Evolutionary conservation across 2,329 filamentous ascomycete genomes (phyloP), one percentile per base, ranked within the genome.

Genomic region (Stagonosporopsis chrysanthemi): DNA sequence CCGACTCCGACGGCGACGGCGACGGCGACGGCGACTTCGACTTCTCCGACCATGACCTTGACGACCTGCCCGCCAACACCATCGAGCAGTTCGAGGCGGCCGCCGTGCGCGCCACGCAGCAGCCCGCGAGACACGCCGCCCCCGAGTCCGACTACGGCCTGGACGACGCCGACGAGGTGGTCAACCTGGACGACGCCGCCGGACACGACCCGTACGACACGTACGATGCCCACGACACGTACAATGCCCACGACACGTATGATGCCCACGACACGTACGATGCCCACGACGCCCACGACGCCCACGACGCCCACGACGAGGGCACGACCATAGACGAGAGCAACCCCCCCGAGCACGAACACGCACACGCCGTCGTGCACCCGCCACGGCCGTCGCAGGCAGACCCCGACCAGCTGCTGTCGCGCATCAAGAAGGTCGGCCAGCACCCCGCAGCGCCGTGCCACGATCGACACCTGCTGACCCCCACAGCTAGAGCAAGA

Each of bases 11-110:
- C n/a, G n/a, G n/a, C n/a, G n/a, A n/a, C n/a, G n/a, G n/a, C n/a
- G n/a, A n/a, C n/a, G n/a, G n/a, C 52, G 62, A 72, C 60, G 77
- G 80, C 61, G 79, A 82, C 56, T 80, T 79, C 57, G 78, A 77
- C 68, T 78, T 75, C 49, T 68, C 69, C 61, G 79, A 80, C 71
- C 73, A 78, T 63, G 79, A 77, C 66, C 69, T 82, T 51, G 78
- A 80, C 63, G 72, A 74, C 59, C 72, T 83, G 42, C 78, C 80
- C 31, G 73, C 75, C 48, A 77, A 79, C 61, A 74, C 79, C 24
- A 72, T 83, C 33, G 71, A 76, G 35, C 73, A 80, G 54, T 75
- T 83, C 23, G 81, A 83, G 66, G 71, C 75, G 39, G 74, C 70
- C 42, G 81, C 81, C 50, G 59, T 78, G 19, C 72, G 70, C 12